Evolutionary conservation across 2,329 filamentous ascomycete genomes (phyloP).

Genomic region (Pyrenochaeta sp.): DNA sequence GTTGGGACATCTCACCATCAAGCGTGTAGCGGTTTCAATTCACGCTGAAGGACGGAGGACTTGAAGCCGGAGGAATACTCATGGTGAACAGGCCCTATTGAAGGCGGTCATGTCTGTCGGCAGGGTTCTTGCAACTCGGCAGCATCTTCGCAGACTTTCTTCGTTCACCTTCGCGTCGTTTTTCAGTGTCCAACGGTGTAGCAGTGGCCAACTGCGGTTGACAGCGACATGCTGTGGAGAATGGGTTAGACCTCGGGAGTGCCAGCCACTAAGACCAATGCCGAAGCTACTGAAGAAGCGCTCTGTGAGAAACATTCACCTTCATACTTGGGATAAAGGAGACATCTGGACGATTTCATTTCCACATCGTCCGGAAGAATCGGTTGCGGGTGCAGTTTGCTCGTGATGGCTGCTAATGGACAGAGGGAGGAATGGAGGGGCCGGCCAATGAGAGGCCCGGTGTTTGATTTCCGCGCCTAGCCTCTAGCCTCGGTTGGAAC

Average conservation of each 20-base stretch:
- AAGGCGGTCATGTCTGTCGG: neutral
- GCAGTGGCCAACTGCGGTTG: neutral
- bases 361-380: neutral
- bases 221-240: neutral
- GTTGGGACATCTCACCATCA: conserved; percentile 4
- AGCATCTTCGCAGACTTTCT: neutral
- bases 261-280: neutral
- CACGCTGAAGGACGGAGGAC: conserved; percentile 1
- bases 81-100: neutral
- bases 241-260: neutral
- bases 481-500: conserved; percentile 35
- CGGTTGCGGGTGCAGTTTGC: neutral
- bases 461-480: conserved; percentile 34
- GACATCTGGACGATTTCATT: neutral
- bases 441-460: conserved; percentile 32
- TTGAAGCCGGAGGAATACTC: neutral
- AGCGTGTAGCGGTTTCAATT: conserved; percentile 1
- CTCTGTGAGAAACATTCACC: neutral
- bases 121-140: neutral
- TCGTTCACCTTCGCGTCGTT: neutral
- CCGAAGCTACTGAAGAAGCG: neutral
- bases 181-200: neutral
- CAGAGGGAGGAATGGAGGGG: neutral
- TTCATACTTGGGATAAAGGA: neutral
- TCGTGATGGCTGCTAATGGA: neutral